phyloP scores from a whole-genome alignment of 164 flowering plant genomes.

The Protea cynaroides region DNA sequence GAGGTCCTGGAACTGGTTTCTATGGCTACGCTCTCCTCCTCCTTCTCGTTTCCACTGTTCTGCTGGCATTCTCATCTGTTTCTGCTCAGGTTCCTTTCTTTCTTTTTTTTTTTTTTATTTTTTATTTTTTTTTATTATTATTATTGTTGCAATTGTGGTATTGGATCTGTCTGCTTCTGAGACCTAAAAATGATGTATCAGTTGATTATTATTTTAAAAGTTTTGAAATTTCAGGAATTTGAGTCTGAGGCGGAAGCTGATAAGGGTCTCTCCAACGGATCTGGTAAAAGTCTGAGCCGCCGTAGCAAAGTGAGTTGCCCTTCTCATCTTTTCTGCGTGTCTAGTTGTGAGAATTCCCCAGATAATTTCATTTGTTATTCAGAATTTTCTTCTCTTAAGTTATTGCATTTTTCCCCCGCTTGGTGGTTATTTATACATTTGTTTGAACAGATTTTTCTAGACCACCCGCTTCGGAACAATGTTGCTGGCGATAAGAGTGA shows the following conservation, averaged over 20 bases:
- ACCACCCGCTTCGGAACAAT: slow-evolving; percentile 22
- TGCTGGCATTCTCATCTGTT: slow-evolving; percentile 4
- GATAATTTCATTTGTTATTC: no score
- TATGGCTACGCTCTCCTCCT: slow-evolving; percentile 2
- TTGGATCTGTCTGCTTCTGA: neutral
- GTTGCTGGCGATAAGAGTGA: slow-evolving; percentile 26
- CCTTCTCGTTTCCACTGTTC: slow-evolving; percentile 4
- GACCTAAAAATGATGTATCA: neutral
- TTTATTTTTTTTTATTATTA: neutral
- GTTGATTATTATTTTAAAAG: neutral
- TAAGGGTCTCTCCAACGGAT: slow-evolving; percentile 21
- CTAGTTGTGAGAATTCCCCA: neutral
- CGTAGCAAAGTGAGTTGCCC: slow-evolving; percentile 60
- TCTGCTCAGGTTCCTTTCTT: slow-evolving; percentile 13
- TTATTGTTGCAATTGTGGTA: no score
- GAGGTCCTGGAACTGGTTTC: slow-evolving; percentile 11
- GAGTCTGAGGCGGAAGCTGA: slow-evolving; percentile 21
- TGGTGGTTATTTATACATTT: neutral
- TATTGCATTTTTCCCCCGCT: neutral
- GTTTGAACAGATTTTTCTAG: slow-evolving; percentile 40
- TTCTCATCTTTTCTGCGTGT: neutral
- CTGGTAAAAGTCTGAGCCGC: slow-evolving; percentile 50
- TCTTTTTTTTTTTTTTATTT: neutral
- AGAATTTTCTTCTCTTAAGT: neutral
- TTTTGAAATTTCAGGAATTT: slow-evolving; percentile 19